A percentile compares a stretch with the other conserved stretches of the same genome.
Evolutionary conservation across 1,139 yeast genomes (phyloP).

Genomic region (Martiniozyma asiatica): DNA sequence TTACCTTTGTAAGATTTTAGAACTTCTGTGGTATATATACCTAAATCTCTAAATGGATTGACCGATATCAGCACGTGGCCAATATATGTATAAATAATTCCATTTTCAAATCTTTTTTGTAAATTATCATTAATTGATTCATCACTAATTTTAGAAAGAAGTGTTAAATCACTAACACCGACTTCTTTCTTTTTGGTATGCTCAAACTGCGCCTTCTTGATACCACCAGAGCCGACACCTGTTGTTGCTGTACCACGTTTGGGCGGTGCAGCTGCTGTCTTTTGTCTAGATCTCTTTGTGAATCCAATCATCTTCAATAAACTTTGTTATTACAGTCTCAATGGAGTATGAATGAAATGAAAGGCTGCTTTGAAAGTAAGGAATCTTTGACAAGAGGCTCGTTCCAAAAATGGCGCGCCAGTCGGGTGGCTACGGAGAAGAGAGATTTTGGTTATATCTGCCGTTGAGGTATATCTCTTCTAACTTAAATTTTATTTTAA

Average conservation of each 20-base stretch:
- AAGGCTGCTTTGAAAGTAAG: background rate
- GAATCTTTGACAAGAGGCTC: background rate
- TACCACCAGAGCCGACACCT: conserved; percentile 17
- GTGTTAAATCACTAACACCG: conserved; percentile 90
- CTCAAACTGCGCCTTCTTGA: conserved; percentile 89
- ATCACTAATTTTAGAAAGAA: conserved; percentile 79
- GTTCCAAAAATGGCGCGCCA: no score
- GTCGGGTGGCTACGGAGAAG: no score
- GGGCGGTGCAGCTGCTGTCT: conserved; percentile 44
- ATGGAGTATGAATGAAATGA: background rate
- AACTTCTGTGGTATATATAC: conserved; percentile 76
- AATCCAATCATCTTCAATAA: conserved; percentile 14
- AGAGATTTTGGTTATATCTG: no score
- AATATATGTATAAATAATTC: conserved; percentile 78
- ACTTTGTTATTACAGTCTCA: no score
- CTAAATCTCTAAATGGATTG: conserved; percentile 92
- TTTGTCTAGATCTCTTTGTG: conserved; percentile 41
- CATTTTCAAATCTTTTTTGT: conserved; percentile 70
- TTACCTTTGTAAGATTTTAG: conserved; percentile 76
- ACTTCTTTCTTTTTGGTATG: conserved; percentile 85
- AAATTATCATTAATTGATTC: conserved; percentile 89
- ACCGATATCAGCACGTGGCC: conserved; percentile 89
- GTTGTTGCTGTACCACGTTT: no score
- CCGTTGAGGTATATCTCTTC: no score
- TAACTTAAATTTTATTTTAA: no score